Conservation (phyloP, 306 rosid genomes). For the Vigna mungo region DNA sequence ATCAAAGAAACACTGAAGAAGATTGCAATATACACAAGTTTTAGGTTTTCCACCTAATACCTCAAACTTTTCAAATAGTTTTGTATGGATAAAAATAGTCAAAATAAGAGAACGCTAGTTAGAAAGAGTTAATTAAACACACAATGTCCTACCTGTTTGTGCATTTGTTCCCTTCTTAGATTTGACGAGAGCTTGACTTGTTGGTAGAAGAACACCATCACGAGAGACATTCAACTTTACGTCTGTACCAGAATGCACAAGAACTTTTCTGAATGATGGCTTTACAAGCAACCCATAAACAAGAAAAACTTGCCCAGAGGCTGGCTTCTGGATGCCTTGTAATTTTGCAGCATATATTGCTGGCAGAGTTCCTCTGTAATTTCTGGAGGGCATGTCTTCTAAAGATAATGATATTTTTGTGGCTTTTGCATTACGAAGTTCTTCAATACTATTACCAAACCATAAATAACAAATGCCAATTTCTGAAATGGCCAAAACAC, state of each 20-base stretch:
- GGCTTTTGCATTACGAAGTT: slow-evolving; percentile 69
- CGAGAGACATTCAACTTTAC: slow-evolving; percentile 65
- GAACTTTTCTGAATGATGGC: slow-evolving; percentile 79
- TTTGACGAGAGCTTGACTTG: slow-evolving; percentile 58
- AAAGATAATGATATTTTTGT: slow-evolving; percentile 70
- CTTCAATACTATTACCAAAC: slow-evolving; percentile 75
- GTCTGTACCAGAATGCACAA: slow-evolving; percentile 76
- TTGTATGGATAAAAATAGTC: slow-evolving; percentile 31
- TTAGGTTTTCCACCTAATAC: slow-evolving; percentile 11
- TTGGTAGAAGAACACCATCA: slow-evolving; percentile 88
- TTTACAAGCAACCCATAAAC: slow-evolving; percentile 80
- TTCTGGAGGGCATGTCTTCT: slow-evolving; percentile 63
- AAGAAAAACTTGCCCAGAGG: slow-evolving; percentile 74
- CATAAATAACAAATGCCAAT: slow-evolving; percentile 84
- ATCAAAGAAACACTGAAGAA: slow-evolving; percentile 34
- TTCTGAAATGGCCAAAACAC: slow-evolving; percentile 91
- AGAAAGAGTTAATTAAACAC: slow-evolving; percentile 28
- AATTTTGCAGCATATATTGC: slow-evolving; percentile 83
- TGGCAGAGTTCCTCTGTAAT: slow-evolving; percentile 64
- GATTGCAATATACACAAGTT: not conserved
- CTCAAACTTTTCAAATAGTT: slow-evolving; percentile 29
- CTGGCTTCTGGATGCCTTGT: slow-evolving; percentile 60
- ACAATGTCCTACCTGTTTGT: slow-evolving; percentile 60
- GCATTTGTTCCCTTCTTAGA: slow-evolving; percentile 66
- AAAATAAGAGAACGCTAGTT: slow-evolving; percentile 22